A percentile compares a stretch with the other conserved stretches of the same genome.
These are phyloP conservation scores for Erucastrum elatum DNA, from an alignment of 345 rosid species.

Conservation along the genomic window DNA sequence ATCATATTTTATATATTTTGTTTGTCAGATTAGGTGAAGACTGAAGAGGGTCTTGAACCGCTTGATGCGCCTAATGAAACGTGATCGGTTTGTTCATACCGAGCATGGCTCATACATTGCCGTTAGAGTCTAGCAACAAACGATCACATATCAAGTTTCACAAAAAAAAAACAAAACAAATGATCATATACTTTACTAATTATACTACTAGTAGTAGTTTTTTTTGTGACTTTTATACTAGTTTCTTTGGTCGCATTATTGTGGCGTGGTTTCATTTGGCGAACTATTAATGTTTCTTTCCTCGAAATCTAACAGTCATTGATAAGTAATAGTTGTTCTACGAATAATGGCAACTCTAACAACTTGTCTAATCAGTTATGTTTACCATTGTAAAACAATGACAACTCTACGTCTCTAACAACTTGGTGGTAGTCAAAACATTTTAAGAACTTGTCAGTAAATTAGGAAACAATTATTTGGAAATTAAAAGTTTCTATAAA, in stretches of 20 bases:
- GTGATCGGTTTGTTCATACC: neutral
- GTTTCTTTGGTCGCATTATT: neutral
- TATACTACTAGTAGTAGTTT: no score
- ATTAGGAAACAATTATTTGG: neutral
- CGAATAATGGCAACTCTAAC: neutral
- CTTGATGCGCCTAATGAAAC: neutral
- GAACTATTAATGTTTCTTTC: neutral
- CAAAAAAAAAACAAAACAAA: no score
- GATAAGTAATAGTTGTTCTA: neutral
- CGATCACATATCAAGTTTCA: neutral
- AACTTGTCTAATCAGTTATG: neutral
- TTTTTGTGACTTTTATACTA: neutral
- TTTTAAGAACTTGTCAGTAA: neutral
- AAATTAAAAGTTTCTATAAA: neutral
- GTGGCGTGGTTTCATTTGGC: neutral
- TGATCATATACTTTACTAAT: neutral
- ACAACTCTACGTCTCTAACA: no score
- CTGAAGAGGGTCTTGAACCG: neutral
- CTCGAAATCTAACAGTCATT: neutral
- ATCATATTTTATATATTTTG: no score
- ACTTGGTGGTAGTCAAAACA: neutral
- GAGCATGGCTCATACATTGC: neutral
- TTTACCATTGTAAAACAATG: neutral
- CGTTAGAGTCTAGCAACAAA: neutral
- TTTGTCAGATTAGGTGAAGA: neutral